Evolutionary conservation across 169 alveolate species (phyloP), one percentile per base, ranked within the genome.

Genomic region (Pseudocohnilembus persalinus): DNA sequence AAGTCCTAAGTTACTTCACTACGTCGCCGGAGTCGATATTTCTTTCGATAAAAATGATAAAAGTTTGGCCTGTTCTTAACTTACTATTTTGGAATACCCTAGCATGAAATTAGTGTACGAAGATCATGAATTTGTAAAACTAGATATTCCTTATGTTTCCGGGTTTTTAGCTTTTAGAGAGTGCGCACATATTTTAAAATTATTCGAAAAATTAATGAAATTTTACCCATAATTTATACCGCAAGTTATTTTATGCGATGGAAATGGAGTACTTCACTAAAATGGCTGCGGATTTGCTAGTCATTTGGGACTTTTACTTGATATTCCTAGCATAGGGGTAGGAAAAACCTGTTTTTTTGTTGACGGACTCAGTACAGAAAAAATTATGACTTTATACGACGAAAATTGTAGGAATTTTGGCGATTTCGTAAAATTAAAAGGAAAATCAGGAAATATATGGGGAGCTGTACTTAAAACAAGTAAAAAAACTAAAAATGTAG

Each of bases 111-210:
- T 90, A n/a, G 81, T 94, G 49, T 92, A 95, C 84, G 94, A 92
- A 86, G 95, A 94, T 75, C 89, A 83, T 83, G 89, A 90, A 76
- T 74, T 88, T 29, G 97, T 92, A 24, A 82, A 85, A 72, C 90
- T 94, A 74, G 91, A 83, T 1, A 91, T 83, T 27, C 98, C 97
- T 0, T 96, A 96, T 74, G 92, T 96, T 29, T 97, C 98, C 0
- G 97, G 98, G 0, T 96, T 93, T 81, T 89, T 96, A 73, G 98
- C 98, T n/a, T 96, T 96, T 81, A 91, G 97, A 81, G 98, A 96
- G 87, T 95, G 92, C 1, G 93, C 95, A n/a, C 94, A 87, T 35
- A 89, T 91, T 77, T 86, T 86, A 27, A 79, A 88, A 35, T 88
- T 96, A 78, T 88, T 94, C 32, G 77, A 93, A 73, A 86, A 87